Percentiles rank a stretch among this genome's conserved stretches.
phyloP scores from a whole-genome alignment of 2,329 filamentous ascomycete species.

The Pseudogymnoascus sp. region DNA sequence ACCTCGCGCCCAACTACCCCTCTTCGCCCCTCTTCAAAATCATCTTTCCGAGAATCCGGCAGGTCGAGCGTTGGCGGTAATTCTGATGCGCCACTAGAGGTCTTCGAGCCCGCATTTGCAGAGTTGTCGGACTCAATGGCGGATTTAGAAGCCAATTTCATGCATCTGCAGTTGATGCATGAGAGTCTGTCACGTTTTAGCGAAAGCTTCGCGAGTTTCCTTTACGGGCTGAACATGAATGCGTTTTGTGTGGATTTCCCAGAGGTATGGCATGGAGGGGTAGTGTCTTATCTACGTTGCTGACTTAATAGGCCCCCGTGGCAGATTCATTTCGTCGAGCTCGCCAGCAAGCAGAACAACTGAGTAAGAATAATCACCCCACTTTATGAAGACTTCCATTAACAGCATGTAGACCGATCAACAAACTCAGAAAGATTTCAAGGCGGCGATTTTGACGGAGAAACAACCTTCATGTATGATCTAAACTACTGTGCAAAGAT shows the following conservation, averaged over 20 bases:
- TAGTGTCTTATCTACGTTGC: background rate
- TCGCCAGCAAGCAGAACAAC: conserved; percentile 48
- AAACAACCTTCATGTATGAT: conserved; percentile 77
- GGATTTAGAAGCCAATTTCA: conserved; percentile 93
- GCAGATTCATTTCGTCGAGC: conserved; percentile 71
- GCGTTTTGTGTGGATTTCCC: conserved; percentile 97
- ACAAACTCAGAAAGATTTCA: conserved; percentile 31
- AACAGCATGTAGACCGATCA: conserved; percentile 21
- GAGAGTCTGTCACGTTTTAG: conserved; percentile 88
- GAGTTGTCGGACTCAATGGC: conserved; percentile 91
- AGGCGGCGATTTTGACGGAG: conserved; percentile 43
- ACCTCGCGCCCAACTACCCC: conserved; percentile 71
- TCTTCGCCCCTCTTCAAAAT: conserved; percentile 80
- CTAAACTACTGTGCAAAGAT: conserved; percentile 8
- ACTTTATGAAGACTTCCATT: conserved; percentile 8
- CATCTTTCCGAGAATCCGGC: conserved; percentile 73
- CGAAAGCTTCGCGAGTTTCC: conserved; percentile 90
- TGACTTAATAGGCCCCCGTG: conserved; percentile 59
- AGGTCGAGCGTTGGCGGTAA: conserved; percentile 45
- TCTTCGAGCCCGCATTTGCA: conserved; percentile 82
- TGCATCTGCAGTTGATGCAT: conserved; percentile 95
- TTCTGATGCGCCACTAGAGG: conserved; percentile 63
- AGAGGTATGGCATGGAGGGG: conserved; percentile 51
- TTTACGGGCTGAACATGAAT: conserved; percentile 98
- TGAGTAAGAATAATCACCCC: conserved; percentile 29